Evolutionary conservation across 495 filamentous ascomycete genomes (phyloP).

Genomic region (Parmelia sp.): DNA sequence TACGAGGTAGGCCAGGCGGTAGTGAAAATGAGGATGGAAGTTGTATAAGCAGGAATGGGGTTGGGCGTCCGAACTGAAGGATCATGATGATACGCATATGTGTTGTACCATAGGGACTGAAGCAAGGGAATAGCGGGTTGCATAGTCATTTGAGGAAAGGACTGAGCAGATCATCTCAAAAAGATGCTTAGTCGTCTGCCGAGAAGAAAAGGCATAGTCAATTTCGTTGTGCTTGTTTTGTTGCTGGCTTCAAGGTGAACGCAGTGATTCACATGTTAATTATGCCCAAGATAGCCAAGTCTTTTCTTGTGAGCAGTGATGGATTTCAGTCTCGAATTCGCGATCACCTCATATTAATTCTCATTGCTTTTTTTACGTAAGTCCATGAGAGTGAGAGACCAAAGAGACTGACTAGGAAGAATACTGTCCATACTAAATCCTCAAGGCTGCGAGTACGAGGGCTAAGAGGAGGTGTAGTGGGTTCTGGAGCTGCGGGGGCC

Average conservation of each 20-base stretch:
- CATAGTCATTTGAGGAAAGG: neutral
- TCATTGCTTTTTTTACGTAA: no score
- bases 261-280: neutral
- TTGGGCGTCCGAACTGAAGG: neutral
- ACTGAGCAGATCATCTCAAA: neutral
- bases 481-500: no score
- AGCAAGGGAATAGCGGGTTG: neutral
- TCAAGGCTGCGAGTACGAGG: no score
- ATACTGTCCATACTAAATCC: no score
- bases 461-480: no score
- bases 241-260: neutral
- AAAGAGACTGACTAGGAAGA: no score
- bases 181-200: neutral
- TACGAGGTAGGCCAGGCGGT: neutral
- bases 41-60: neutral
- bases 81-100: neutral
- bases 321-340: no score
- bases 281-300: no score
- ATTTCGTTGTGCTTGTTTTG: neutral
- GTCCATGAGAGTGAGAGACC: no score
- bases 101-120: neutral
- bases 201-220: neutral
- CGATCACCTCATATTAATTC: no score
- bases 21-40: neutral
- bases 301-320: no score